A percentile compares a stretch with the other conserved stretches of the same genome.
Conservation (phyloP, 139 green algal genomes). For the Deuterostichococcus epilithicus region DNA sequence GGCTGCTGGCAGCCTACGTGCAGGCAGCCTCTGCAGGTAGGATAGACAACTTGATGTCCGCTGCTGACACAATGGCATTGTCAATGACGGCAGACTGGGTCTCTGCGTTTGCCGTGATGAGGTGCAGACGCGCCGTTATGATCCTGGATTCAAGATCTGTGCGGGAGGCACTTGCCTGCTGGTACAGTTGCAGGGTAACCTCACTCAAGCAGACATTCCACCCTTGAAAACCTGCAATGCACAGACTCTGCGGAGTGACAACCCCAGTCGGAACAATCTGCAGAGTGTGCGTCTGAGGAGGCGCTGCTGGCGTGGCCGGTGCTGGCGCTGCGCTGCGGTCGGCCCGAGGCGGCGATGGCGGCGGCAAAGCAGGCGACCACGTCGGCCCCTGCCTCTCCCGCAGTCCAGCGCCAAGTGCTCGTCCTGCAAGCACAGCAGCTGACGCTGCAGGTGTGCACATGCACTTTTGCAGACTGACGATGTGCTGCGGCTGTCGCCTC, state of each 20-base stretch:
- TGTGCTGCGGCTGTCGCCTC: neutral
- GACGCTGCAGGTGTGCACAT: constrained; percentile 4
- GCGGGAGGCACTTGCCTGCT: too few relatives aligned
- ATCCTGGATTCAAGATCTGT: too few relatives aligned
- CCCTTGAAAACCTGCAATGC: neutral
- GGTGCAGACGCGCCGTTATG: too few relatives aligned
- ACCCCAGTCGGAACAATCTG: neutral
- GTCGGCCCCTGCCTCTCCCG: constrained; percentile 17
- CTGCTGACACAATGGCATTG: neutral
- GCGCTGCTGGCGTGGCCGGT: constrained; percentile 32
- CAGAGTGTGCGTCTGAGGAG: constrained; percentile 10
- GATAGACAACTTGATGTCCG: neutral
- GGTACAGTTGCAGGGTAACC: too few relatives aligned
- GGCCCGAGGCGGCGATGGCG: constrained; percentile 26
- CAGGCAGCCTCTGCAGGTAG: constrained; percentile 4
- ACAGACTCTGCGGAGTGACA: neutral
- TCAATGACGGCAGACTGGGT: too few relatives aligned
- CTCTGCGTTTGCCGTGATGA: too few relatives aligned
- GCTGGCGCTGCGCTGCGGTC: constrained; percentile 27
- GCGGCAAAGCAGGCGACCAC: constrained; percentile 27
- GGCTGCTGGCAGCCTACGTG: constrained; percentile 15
- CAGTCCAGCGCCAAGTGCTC: constrained; percentile 37
- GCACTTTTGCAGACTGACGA: too few relatives aligned
- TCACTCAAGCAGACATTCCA: too few relatives aligned
- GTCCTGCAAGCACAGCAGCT: constrained; percentile 25